A percentile compares a stretch with the other conserved stretches of the same genome.
Evolutionary conservation across 202 grass and related monocot species (phyloP).

Genomic region (Cymbopogon flexuosus): DNA sequence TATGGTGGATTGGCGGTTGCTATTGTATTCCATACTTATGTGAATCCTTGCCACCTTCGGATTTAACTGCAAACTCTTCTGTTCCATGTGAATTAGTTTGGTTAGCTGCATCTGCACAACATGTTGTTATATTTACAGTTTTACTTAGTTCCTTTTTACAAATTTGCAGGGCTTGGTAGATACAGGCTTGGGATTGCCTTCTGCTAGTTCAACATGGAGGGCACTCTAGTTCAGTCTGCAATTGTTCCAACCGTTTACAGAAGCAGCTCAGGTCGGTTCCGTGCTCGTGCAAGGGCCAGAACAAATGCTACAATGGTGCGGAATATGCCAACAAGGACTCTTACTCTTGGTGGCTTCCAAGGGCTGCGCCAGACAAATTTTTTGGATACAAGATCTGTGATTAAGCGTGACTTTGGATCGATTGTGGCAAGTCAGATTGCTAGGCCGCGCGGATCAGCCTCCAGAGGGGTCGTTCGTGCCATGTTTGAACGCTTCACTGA

Average conservation of each 20-base stretch:
- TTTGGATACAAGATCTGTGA: slow-evolving; percentile 47
- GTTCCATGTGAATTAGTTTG: background rate
- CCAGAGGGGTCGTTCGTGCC: slow-evolving; percentile 47
- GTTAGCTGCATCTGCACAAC: background rate
- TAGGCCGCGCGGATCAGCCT: slow-evolving; percentile 33
- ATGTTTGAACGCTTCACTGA: slow-evolving; percentile 88
- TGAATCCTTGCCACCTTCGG: background rate
- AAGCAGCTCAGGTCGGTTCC: slow-evolving; percentile 29
- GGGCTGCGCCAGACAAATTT: slow-evolving; percentile 51
- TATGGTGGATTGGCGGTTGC: background rate
- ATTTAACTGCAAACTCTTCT: background rate
- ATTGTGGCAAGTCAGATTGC: slow-evolving; percentile 51
- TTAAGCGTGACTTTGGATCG: slow-evolving; percentile 44
- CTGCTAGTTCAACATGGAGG: slow-evolving; percentile 50
- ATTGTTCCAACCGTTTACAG: slow-evolving; percentile 46
- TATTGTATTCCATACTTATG: background rate
- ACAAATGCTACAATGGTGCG: slow-evolving; percentile 39
- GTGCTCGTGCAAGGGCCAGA: slow-evolving; percentile 28
- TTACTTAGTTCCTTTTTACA: background rate
- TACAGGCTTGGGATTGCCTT: background rate
- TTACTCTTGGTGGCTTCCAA: slow-evolving; percentile 57
- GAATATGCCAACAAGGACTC: slow-evolving; percentile 37
- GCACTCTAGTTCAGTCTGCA: slow-evolving; percentile 70
- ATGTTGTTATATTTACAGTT: slow-evolving; percentile 4
- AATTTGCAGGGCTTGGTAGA: slow-evolving; percentile 23